Conservation (phyloP, 2,329 filamentous ascomycete genomes). For the Trichoderma atrobrunneum region DNA sequence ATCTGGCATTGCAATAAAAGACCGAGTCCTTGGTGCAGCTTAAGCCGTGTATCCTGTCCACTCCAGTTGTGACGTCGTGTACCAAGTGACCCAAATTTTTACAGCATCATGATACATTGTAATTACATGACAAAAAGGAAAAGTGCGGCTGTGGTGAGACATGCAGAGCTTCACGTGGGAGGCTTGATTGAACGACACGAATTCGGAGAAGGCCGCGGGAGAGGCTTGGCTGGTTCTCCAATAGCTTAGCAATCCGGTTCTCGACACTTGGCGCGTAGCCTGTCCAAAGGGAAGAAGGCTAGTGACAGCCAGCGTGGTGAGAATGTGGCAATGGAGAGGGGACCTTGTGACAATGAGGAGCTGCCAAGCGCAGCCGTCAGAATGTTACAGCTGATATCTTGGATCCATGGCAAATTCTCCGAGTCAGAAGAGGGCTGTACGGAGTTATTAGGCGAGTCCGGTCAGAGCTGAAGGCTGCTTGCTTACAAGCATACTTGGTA, state of each 20-base stretch:
- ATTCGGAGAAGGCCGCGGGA: not conserved
- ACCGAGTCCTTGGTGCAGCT: not conserved
- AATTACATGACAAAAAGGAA: not conserved
- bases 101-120: not conserved
- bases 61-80: not conserved
- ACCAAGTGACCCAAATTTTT: not conserved
- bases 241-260: not conserved
- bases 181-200: not conserved
- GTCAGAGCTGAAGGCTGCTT: not conserved
- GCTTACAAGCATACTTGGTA: not conserved
- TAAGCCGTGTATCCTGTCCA: not conserved
- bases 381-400: not conserved
- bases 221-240: not conserved
- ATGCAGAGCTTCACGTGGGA: constrained; percentile 6
- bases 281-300: not conserved
- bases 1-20: not conserved
- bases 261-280: not conserved
- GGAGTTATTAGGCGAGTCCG: not conserved
- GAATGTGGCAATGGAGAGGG: not conserved
- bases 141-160: constrained; percentile 13
- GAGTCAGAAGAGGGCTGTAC: not conserved
- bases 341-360: not conserved
- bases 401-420: not conserved
- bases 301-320: not conserved
- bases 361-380: not conserved